Evolutionary conservation across 805 yeast genomes (phyloP).

Genomic region (Myxozyma sirexii): DNA sequence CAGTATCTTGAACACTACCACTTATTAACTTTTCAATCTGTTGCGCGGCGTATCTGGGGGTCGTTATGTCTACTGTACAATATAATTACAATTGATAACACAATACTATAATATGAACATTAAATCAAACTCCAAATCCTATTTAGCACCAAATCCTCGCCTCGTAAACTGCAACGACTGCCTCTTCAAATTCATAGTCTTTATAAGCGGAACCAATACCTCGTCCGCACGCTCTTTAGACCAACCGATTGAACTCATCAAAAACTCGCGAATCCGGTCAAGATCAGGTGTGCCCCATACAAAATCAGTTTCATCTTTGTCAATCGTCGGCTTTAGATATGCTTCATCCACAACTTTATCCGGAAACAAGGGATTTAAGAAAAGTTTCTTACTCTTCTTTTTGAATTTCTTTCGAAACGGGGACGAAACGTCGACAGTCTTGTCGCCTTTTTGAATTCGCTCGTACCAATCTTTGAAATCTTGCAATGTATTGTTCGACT

Average conservation of each 20-base stretch:
- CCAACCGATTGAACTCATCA: slow-evolving; percentile 81
- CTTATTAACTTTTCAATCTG: too few species aligned
- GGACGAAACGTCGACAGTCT: slow-evolving; percentile 49
- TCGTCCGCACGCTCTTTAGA: slow-evolving; percentile 72
- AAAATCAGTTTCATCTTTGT: slow-evolving; percentile 73
- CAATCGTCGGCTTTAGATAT: slow-evolving; percentile 80
- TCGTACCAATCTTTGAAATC: slow-evolving; percentile 61
- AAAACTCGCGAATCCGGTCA: slow-evolving; percentile 71
- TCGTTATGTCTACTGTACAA: too few species aligned
- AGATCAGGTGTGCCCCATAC: slow-evolving; percentile 90
- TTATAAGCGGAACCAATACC: slow-evolving; percentile 79
- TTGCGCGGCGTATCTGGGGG: too few species aligned
- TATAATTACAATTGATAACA: too few species aligned
- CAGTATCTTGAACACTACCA: slow-evolving; percentile 5
- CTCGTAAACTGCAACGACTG: slow-evolving; percentile 19
- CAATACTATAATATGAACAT: too few species aligned
- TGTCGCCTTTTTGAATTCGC: slow-evolving; percentile 45
- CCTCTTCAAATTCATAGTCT: slow-evolving; percentile 67
- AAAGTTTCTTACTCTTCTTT: slow-evolving; percentile 58
- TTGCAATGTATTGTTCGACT: slow-evolving; percentile 48
- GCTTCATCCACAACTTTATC: slow-evolving; percentile 70
- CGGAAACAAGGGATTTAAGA: slow-evolving; percentile 67
- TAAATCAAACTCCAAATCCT: too few species aligned
- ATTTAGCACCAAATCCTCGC: slow-evolving; percentile 8
- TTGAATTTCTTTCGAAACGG: slow-evolving; percentile 61